These are phyloP conservation scores for Fusarium armeniacum DNA, from an alignment of 2,329 filamentous ascomycete genomes.

Conservation along the genomic window DNA sequence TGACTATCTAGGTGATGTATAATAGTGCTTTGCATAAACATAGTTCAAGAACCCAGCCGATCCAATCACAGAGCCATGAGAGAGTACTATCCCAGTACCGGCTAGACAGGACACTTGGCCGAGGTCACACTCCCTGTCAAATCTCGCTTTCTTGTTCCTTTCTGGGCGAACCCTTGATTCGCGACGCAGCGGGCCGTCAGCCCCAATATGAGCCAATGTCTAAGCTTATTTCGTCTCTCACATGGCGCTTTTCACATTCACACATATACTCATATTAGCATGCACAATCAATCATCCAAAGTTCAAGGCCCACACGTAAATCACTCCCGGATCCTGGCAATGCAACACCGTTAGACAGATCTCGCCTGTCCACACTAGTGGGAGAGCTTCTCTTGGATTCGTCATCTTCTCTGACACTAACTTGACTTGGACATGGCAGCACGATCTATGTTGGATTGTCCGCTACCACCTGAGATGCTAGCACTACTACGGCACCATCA, in stretches of 20 bases:
- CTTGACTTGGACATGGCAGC: slow-evolving; percentile 6
- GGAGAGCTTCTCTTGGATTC: slow-evolving; percentile 20
- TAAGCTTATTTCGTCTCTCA: slow-evolving; percentile 2
- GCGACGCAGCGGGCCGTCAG: slow-evolving; percentile 37
- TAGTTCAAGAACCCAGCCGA: not conserved
- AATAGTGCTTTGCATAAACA: slow-evolving; percentile 19
- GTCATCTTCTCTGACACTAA: not conserved
- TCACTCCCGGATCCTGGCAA: slow-evolving; percentile 26
- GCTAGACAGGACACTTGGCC: slow-evolving; percentile 17
- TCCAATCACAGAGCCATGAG: not conserved
- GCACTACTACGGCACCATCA: slow-evolving; percentile 4
- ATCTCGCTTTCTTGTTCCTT: slow-evolving; percentile 39
- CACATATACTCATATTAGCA: slow-evolving; percentile 3
- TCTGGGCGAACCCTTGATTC: slow-evolving; percentile 22
- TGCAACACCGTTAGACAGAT: slow-evolving; percentile 41
- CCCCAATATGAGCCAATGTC: slow-evolving; percentile 27
- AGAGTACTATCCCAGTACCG: slow-evolving; percentile 12
- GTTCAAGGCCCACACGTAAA: slow-evolving; percentile 6
- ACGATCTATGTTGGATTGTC: slow-evolving; percentile 18
- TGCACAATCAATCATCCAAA: slow-evolving; percentile 12
- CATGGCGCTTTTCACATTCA: not conserved
- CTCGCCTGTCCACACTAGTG: slow-evolving; percentile 24
- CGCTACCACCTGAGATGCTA: slow-evolving; percentile 24
- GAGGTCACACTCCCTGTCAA: slow-evolving; percentile 37
- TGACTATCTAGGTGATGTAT: not conserved